Conservation (phyloP, 2,329 filamentous ascomycete species). For the Aspergillus sojae region DNA sequence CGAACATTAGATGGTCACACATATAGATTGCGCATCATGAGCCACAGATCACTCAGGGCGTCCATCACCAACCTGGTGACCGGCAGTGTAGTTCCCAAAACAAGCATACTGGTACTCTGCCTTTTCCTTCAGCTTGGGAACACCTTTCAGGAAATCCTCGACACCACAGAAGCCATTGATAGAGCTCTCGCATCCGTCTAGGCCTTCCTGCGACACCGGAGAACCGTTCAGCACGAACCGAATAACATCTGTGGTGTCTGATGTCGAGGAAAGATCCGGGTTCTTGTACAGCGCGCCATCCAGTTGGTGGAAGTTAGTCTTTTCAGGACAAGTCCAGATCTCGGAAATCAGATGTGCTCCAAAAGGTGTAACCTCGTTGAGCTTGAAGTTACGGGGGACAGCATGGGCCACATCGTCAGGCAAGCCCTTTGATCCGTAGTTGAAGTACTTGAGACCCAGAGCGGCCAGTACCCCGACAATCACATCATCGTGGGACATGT, state of each 20-base stretch:
- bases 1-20: neutral
- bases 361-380: slow-evolving; percentile 58
- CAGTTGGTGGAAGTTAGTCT: slow-evolving; percentile 37
- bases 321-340: slow-evolving; percentile 53
- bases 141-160: slow-evolving; percentile 27
- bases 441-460: slow-evolving; percentile 58
- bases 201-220: slow-evolving; percentile 31
- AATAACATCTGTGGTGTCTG: slow-evolving; percentile 28
- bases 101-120: slow-evolving; percentile 35
- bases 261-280: slow-evolving; percentile 20
- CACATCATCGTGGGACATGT: slow-evolving; percentile 58
- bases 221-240: slow-evolving; percentile 36
- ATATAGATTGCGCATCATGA: neutral
- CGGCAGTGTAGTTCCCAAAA: slow-evolving; percentile 30
- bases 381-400: slow-evolving; percentile 51
- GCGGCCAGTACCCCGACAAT: slow-evolving; percentile 55
- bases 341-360: slow-evolving; percentile 59
- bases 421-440: slow-evolving; percentile 29
- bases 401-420: slow-evolving; percentile 37
- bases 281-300: slow-evolving; percentile 38
- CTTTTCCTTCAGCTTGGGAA: slow-evolving; percentile 27
- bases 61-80: slow-evolving; percentile 31
- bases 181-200: slow-evolving; percentile 27
- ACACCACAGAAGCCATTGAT: slow-evolving; percentile 35
- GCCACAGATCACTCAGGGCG: slow-evolving; percentile 11